Evolutionary conservation across 2,329 filamentous ascomycete species (phyloP).

Genomic region (Aspergillus viridinutans): DNA sequence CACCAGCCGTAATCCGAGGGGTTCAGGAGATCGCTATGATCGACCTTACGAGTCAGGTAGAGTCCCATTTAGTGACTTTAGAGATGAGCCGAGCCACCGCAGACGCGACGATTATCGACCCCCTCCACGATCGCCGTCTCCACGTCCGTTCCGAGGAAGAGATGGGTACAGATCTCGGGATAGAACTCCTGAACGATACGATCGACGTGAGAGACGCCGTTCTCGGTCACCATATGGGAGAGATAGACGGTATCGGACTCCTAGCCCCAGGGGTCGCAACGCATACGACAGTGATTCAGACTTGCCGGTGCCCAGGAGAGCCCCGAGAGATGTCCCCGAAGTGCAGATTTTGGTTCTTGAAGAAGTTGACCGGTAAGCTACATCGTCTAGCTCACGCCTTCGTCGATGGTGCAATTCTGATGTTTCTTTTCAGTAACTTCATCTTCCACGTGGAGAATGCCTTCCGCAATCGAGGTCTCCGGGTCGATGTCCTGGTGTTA

Average conservation of each 20-base stretch:
- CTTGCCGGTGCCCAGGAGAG: constrained; percentile 68
- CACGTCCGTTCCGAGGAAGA: constrained; percentile 56
- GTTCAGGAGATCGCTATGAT: constrained; percentile 43
- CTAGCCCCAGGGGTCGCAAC: constrained; percentile 58
- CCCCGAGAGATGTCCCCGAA: constrained; percentile 74
- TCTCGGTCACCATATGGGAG: constrained; percentile 65
- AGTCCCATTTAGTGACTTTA: constrained; percentile 45
- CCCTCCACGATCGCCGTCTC: constrained; percentile 54
- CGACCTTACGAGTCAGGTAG: constrained; percentile 33
- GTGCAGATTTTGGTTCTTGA: constrained; percentile 82
- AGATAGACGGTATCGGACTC: constrained; percentile 65
- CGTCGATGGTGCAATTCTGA: constrained; percentile 10
- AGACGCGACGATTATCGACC: constrained; percentile 63
- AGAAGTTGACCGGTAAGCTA: constrained; percentile 58
- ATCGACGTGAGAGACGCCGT: constrained; percentile 55
- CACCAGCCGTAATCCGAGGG: constrained; percentile 27
- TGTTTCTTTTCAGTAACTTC: constrained; percentile 58
- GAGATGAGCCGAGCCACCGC: constrained; percentile 45
- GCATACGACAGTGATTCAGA: constrained; percentile 56
- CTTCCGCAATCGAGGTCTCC: constrained; percentile 68
- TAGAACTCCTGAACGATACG: constrained; percentile 47
- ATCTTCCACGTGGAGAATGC: constrained; percentile 75
- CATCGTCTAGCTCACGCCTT: background rate
- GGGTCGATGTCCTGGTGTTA: constrained; percentile 74
- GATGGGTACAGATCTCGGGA: constrained; percentile 57